Base-by-base conservation (phyloP, 495 filamentous ascomycete genomes). In the Neurospora sp. region DNA sequence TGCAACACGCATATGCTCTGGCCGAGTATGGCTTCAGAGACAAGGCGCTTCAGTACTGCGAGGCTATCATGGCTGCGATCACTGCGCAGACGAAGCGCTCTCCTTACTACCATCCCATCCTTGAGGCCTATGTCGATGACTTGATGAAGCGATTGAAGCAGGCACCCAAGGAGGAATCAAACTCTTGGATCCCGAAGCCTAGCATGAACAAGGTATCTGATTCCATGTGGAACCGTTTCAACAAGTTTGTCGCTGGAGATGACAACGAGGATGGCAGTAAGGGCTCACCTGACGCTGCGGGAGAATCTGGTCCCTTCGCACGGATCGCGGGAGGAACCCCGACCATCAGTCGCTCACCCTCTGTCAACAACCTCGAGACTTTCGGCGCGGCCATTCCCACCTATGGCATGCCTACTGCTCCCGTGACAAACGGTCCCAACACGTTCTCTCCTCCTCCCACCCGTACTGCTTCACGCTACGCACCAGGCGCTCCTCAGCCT, bases 161-260 rank as follows among this genome's bases (percentile, higher is more conserved):
- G 81, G 92, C 94, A 4, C 92, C 93, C 31, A 92, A 90, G 74
- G 93, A 96, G 75, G 86, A 86, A 66, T 83, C 84, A 10, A 83
- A 81, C 71, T 88, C 86, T 1, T 97, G 94, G 93, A 94, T 98
- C 49, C 92, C 93, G 1, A 96, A 93, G 80, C 93, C 96, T 14
- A 98, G 90, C 82, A 95, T 98, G 87, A 94, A 96, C 79, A 97
- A 94, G 79, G 93, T 98, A 0, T 96, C 93, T 18, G 92, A 89
- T 66, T 91, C 91, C 18, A 89, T 98, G 80, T 95, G 92, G 90
- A 92, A 90, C 71, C 93, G 90, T 39, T 97, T 99, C 83, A 97
- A 92, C 79, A 97, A 92, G 74, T 98, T 98, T 77, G 93, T 99
- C 70, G 91, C 92, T 72, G 96, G 96, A 6, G 95, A 97, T 71